Conservation (phyloP, 768 basidiomycete species). For the Mycena vulgaris region DNA sequence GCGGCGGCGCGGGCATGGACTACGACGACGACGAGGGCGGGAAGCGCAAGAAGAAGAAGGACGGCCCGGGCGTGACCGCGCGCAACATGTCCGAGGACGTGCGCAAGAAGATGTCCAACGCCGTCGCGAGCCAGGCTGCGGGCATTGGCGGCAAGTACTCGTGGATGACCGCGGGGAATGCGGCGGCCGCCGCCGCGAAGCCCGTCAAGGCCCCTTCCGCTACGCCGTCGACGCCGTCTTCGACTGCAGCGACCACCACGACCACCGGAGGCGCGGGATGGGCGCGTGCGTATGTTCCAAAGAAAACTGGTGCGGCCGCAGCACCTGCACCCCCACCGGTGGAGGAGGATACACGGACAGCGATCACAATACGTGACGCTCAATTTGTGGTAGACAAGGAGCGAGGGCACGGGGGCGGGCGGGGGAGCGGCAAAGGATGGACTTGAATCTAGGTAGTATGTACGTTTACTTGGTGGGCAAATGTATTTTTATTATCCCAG, state of each 20-base stretch:
- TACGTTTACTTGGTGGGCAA: not conserved
- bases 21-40: conserved; percentile 64
- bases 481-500: conserved; percentile 18
- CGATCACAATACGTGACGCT: conserved; percentile 83
- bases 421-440: conserved; percentile 83
- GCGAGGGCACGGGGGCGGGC: conserved; percentile 85
- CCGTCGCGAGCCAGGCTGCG: conserved; percentile 91
- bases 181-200: conserved; percentile 58
- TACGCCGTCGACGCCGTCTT: conserved; percentile 45
- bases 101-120: conserved; percentile 92
- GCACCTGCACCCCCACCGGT: conserved; percentile 51
- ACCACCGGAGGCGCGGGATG: conserved; percentile 40
- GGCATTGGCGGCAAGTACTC: conserved; percentile 87
- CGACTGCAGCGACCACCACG: conserved; percentile 47
- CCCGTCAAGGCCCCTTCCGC: conserved; percentile 52
- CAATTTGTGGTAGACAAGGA: conserved; percentile 91
- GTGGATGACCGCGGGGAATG: conserved; percentile 86
- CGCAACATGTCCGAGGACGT: conserved; percentile 94
- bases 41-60: conserved; percentile 87
- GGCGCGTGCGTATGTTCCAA: conserved; percentile 68
- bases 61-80: conserved; percentile 87
- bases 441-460: conserved; percentile 49
- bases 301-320: conserved; percentile 58
- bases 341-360: conserved; percentile 72
- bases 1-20: conserved; percentile 46